Evolutionary conservation across 2,329 filamentous ascomycete genomes (phyloP).

Genomic region (Claviceps sp.): DNA sequence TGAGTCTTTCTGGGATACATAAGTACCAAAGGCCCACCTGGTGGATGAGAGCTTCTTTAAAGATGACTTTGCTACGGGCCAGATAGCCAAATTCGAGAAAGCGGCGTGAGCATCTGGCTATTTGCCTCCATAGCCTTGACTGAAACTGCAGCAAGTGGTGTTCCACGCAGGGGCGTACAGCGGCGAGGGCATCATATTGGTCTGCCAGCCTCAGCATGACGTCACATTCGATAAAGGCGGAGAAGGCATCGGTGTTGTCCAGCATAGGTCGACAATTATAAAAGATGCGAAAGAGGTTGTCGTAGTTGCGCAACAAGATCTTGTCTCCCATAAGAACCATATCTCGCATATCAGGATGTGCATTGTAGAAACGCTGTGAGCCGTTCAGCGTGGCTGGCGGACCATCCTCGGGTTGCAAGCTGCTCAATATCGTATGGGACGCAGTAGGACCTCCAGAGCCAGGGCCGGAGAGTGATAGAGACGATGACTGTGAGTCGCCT

Average conservation of each 20-base stretch:
- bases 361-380: slow-evolving; percentile 31
- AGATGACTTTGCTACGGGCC: slow-evolving; percentile 69
- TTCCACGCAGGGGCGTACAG: slow-evolving; percentile 81
- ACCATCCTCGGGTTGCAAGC: slow-evolving; percentile 16
- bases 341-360: slow-evolving; percentile 11
- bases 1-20: slow-evolving; percentile 60
- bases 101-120: slow-evolving; percentile 78
- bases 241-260: slow-evolving; percentile 77
- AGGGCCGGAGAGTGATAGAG: slow-evolving; percentile 20
- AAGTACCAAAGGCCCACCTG: slow-evolving; percentile 90
- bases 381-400: slow-evolving; percentile 30
- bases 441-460: slow-evolving; percentile 16
- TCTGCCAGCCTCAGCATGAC: slow-evolving; percentile 82
- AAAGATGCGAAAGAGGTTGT: slow-evolving; percentile 90
- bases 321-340: slow-evolving; percentile 29
- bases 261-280: slow-evolving; percentile 81
- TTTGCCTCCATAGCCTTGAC: slow-evolving; percentile 84
- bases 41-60: slow-evolving; percentile 79
- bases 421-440: slow-evolving; percentile 2
- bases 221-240: slow-evolving; percentile 89
- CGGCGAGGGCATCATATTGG: slow-evolving; percentile 80
- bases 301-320: slow-evolving; percentile 79
- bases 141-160: slow-evolving; percentile 90
- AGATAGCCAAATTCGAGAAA: slow-evolving; percentile 80
- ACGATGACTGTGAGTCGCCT: slow-evolving; percentile 6